phyloP scores from a whole-genome alignment of 1,139 yeast genomes.

The Yamadazyma dendronema region DNA sequence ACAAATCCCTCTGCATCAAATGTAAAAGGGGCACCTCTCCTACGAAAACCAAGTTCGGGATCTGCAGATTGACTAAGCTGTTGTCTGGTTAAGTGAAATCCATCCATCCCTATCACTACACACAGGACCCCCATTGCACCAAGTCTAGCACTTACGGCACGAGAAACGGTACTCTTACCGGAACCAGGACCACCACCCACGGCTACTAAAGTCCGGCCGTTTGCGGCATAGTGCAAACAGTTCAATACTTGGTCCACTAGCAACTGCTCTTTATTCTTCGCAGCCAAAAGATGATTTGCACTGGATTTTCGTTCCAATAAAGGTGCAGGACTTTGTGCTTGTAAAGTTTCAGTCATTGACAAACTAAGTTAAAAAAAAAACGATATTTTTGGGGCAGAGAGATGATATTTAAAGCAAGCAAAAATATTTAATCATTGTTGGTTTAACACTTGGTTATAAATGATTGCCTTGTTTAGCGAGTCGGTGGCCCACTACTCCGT shows the following conservation, averaged over 20 bases:
- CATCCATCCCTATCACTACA: constrained; percentile 53
- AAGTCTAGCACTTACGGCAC: constrained; percentile 19
- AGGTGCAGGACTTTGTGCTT: background rate
- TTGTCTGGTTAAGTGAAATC: constrained; percentile 69
- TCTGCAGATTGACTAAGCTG: constrained; percentile 52
- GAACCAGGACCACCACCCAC: constrained; percentile 81
- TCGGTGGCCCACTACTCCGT: too few relatives aligned
- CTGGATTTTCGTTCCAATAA: background rate
- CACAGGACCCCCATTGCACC: constrained; percentile 15
- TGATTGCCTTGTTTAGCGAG: too few relatives aligned
- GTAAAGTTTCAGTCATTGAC: background rate
- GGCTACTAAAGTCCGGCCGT: constrained; percentile 47
- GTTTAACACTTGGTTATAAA: too few relatives aligned
- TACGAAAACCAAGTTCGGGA: constrained; percentile 53
- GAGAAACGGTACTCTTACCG: constrained; percentile 72
- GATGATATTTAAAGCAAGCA: background rate
- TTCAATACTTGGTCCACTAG: background rate
- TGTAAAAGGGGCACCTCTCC: constrained; percentile 86
- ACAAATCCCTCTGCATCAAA: constrained; percentile 60
- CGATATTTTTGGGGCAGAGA: too few relatives aligned
- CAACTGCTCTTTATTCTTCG: background rate
- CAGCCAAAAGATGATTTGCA: background rate
- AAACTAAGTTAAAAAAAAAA: too few relatives aligned
- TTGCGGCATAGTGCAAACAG: background rate
- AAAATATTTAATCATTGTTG: too few relatives aligned